Conservation (phyloP, 2,329 filamentous ascomycete species). For the Fusarium gaditjirri region DNA sequence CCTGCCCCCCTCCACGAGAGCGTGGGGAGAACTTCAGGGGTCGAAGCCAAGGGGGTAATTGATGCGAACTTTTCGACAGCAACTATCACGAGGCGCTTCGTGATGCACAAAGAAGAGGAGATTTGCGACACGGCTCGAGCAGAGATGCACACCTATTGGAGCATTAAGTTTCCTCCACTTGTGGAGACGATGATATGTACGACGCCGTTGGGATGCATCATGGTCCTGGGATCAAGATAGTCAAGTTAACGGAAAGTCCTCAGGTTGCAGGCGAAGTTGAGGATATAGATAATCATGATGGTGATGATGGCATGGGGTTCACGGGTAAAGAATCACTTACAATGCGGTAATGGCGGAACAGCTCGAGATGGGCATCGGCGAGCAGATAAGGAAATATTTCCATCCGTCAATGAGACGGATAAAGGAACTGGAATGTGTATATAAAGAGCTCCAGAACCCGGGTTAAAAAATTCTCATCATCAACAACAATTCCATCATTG, state of each 20-base stretch:
- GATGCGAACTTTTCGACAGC: not conserved
- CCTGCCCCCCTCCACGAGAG: too few relatives aligned
- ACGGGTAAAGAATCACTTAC: too few relatives aligned
- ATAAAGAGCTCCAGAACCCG: accelerated
- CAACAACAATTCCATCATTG: not conserved
- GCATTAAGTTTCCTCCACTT: too few relatives aligned
- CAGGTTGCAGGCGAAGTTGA: accelerated
- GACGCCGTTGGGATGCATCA: not conserved
- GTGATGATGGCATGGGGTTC: accelerated
- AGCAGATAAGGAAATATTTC: not conserved
- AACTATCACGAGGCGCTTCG: not conserved
- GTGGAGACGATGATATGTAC: not conserved
- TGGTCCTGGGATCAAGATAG: not conserved
- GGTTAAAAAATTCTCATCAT: not conserved
- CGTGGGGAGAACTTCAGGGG: not conserved
- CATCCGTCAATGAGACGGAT: not conserved
- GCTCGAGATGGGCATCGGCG: not conserved
- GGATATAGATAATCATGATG: accelerated
- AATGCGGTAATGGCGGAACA: not conserved
- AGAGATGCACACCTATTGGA: not conserved
- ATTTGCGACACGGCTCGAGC: not conserved
- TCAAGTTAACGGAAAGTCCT: accelerated
- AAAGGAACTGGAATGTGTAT: not conserved
- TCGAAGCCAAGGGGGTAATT: not conserved
- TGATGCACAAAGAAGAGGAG: not conserved